Evolutionary conservation across 495 filamentous ascomycete genomes (phyloP), one percentile per base, ranked within the genome.

Genomic region (Penicillium bialowiezense): DNA sequence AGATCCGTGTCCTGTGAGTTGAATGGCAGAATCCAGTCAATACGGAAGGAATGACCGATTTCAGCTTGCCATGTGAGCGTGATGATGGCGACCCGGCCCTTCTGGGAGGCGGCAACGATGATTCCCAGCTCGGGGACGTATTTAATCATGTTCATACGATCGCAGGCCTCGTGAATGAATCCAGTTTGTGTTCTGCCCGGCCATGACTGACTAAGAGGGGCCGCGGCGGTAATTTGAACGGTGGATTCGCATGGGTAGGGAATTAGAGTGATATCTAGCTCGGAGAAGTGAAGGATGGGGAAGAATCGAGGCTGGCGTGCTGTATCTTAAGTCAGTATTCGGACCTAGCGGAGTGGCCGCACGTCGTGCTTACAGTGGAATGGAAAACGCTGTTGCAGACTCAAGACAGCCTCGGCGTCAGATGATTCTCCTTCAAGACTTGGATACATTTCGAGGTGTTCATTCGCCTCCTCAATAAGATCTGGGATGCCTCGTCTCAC

Each of bases 81-180:
- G 29, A 96, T 69, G 2, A 97, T 69, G 1, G 80, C 87, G 8
- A 85, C 89, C 8, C 86, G 80, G 13, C 93, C 93, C 42, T 76
- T 80, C 37, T 88, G 80, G 4, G 85, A 86, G 6, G 81, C 91
- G 0, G 85, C 77, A 7, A 91, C 69, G 3, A 95, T 80, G 23
- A 97, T 71, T 5, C 82, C 87, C 14, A 95, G 75, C 49, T 93
- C 87, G 0, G 88, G 88, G 20, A 97, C 80, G 45, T 88, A 80
- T 19, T 82, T 69, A 5, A 86, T 67, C 81, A 92, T 87, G 68
- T 87, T 89, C 20, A 96, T 72, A 4, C 92, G 85, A 58, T 91
- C 79, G 46, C 76, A 77, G 15, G 62, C 53, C 28, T 47, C 35
- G 29, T 72, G 68, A 18, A 67, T 62, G n/a, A 67, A 59, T 12